These are phyloP conservation scores for Gossypium lobatum DNA, from an alignment of 441 rosid genomes.

Conservation along the genomic window DNA sequence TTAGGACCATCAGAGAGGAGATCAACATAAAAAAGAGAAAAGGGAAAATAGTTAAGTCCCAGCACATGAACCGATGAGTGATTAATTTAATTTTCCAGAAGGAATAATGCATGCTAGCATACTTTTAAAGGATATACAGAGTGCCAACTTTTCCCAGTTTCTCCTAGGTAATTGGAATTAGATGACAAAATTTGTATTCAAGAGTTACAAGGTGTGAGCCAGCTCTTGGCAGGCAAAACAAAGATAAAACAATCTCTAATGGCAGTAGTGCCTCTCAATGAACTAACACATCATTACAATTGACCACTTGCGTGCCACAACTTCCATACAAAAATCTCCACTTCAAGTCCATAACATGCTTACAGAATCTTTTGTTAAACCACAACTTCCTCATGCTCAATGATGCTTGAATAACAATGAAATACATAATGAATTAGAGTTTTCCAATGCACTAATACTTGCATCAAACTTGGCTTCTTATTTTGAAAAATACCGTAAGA, in stretches of 20 bases:
- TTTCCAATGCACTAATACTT: not conserved
- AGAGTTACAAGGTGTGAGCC: not conserved
- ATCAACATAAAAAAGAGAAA: slow-evolving; percentile 1
- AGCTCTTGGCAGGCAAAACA: not conserved
- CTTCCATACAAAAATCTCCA: not conserved
- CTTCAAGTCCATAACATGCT: not conserved
- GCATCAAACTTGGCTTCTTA: not conserved
- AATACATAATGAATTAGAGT: not conserved
- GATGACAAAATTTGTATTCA: not conserved
- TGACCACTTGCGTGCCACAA: not conserved
- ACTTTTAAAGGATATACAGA: not conserved
- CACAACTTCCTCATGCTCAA: not conserved
- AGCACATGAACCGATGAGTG: not conserved
- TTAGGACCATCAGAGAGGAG: slow-evolving; percentile 5
- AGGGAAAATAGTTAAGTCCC: not conserved
- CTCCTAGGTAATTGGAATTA: not conserved
- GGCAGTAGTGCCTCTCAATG: not conserved
- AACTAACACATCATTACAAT: not conserved
- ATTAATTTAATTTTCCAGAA: not conserved
- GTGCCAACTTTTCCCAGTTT: not conserved
- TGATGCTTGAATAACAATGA: not conserved
- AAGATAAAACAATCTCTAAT: not conserved
- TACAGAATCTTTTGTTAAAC: not conserved
- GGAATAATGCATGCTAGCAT: not conserved
- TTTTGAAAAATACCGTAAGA: not conserved